phyloP scores from a whole-genome alignment of 164 flowering plant species.

The Magnolia changhungtana region DNA sequence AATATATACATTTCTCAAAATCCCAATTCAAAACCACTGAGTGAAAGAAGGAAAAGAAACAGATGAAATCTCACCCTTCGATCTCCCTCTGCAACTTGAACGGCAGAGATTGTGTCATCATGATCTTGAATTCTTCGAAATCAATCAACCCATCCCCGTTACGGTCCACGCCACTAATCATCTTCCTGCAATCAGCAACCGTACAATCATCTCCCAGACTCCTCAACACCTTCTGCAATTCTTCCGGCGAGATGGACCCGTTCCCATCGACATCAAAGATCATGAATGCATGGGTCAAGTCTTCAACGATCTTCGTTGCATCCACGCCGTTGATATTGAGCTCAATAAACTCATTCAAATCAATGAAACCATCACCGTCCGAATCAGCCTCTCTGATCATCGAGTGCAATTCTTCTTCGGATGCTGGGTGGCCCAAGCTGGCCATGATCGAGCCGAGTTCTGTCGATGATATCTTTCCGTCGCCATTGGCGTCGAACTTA shows the following conservation, averaged over 20 bases:
- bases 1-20: not conserved
- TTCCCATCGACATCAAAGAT: constrained; percentile 67
- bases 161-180: constrained; percentile 65
- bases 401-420: constrained; percentile 48
- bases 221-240: constrained; percentile 49
- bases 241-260: constrained; percentile 70
- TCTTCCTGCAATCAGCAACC: constrained; percentile 57
- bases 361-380: constrained; percentile 78
- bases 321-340: constrained; percentile 57
- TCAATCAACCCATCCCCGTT: constrained; percentile 63
- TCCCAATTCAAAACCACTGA: not conserved
- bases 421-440: constrained; percentile 45
- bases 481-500: constrained; percentile 73
- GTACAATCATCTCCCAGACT: constrained; percentile 62
- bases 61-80: not conserved
- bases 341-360: constrained; percentile 60
- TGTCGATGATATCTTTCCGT: constrained; percentile 68
- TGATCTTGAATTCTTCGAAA: constrained; percentile 71
- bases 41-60: not conserved
- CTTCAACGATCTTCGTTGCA: constrained; percentile 35
- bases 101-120: constrained; percentile 47
- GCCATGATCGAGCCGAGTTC: constrained; percentile 65
- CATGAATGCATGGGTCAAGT: constrained; percentile 60
- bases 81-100: not conserved
- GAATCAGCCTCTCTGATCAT: constrained; percentile 59